These are phyloP conservation scores for Phylloporus scabripes DNA, from an alignment of 768 basidiomycete genomes.

Conservation along the genomic window DNA sequence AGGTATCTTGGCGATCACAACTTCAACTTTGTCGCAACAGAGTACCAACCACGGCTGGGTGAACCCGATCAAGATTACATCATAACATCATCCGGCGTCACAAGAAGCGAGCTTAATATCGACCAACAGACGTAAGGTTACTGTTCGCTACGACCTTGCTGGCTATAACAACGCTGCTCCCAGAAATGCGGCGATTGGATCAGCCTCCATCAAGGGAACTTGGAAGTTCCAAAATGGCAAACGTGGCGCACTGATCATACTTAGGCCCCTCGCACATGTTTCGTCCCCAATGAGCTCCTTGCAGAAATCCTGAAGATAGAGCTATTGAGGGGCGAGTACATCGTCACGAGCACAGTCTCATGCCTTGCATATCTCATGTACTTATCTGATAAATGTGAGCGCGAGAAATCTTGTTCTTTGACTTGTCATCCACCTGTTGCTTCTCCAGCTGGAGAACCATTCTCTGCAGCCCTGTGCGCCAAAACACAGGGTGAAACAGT, in stretches of 20 bases:
- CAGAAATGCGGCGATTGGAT: conserved; percentile 9
- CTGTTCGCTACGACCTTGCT: no score
- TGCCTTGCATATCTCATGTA: conserved; percentile 26
- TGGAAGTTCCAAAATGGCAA: conserved; percentile 24
- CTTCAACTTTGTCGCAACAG: neutral
- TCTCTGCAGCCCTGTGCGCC: conserved; percentile 9
- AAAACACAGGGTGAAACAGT: no score
- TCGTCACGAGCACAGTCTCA: conserved; percentile 22
- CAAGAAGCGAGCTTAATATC: conserved; percentile 5
- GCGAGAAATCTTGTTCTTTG: no score
- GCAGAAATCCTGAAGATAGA: no score
- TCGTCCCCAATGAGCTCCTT: no score
- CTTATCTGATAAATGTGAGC: conserved; percentile 15
- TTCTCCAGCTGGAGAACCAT: conserved; percentile 4
- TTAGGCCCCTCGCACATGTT: no score
- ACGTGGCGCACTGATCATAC: conserved; percentile 27
- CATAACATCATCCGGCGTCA: conserved; percentile 16
- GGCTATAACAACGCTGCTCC: neutral
- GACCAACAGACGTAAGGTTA: conserved; percentile 6
- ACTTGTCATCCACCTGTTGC: neutral
- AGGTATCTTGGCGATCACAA: neutral
- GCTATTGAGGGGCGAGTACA: conserved; percentile 15
- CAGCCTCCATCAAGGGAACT: conserved; percentile 24
- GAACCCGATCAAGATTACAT: conserved; percentile 11
- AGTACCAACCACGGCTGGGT: conserved; percentile 4